A percentile compares a stretch with the other conserved stretches of the same genome.
Conservation (phyloP, 768 basidiomycete genomes). For the Vararia minispora region DNA sequence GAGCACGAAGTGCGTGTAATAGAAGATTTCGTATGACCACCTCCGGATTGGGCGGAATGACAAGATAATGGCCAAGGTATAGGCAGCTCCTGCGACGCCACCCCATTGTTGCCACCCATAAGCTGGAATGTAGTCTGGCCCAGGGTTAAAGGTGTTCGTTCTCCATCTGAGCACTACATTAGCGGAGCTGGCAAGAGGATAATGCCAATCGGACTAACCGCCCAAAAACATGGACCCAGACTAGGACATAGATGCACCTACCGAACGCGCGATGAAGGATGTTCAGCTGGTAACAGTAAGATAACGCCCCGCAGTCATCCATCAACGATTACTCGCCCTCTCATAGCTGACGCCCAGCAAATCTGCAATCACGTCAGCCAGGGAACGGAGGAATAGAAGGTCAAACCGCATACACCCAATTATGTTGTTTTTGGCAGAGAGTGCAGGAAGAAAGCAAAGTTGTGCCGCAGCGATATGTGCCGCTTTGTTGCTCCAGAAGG, state of each 20-base stretch:
- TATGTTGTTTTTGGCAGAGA: constrained; percentile 26
- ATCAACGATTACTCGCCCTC: constrained; percentile 10
- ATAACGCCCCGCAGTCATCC: neutral
- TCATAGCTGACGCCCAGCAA: constrained; percentile 26
- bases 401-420: constrained; percentile 19
- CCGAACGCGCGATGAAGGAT: constrained; percentile 16
- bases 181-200: neutral
- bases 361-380: constrained; percentile 12
- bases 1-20: constrained; percentile 11
- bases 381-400: no score
- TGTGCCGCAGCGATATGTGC: constrained; percentile 14
- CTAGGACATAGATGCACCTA: constrained; percentile 11
- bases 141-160: constrained; percentile 4
- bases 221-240: constrained; percentile 13
- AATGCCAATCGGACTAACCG: neutral
- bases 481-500: constrained; percentile 9
- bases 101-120: constrained; percentile 7
- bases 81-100: constrained; percentile 1
- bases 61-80: constrained; percentile 7
- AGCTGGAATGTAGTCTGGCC: constrained; percentile 1
- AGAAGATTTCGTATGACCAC: constrained; percentile 12
- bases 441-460: constrained; percentile 22
- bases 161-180: neutral
- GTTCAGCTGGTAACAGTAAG: constrained; percentile 8
- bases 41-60: constrained; percentile 12